Base-by-base conservation (phyloP, 192 early-diverging fungal genomes). In the Bifiguratus adelaidae region DNA sequence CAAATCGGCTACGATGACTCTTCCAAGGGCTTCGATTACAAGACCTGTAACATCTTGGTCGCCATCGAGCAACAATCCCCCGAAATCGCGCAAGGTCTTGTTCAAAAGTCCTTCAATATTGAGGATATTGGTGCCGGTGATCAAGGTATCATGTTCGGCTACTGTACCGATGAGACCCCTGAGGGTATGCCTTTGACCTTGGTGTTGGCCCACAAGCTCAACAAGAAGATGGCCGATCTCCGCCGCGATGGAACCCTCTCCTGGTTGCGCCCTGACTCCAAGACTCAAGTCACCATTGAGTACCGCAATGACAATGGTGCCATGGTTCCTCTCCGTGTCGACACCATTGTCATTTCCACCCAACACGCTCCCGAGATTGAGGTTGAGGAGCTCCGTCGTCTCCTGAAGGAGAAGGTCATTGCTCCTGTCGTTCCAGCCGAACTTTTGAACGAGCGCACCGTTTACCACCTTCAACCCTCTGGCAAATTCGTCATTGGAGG, bases 31-130 rank as follows among this genome's bases (percentile, higher is more conserved):
- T 99, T 99, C 72, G 95, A 99, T 74, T 97, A 97, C 88, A 96
- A 99, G 85, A 99, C 95, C 62, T 99, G 95, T 78, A 99, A 99
- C 71, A 91, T 99, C 40, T 77, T 99, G 47, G 93, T 99, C 51
- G 95, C 93, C 68, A 97, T 99, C 61, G 95, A 99, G 75, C 92
- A 97, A 77, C 95, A 99, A 75, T 99, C 95, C 48, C 95, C 95
- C 55, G 93, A 99, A 68, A 97, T 99, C 63, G 88, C 91, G 69
- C 89, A 92, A 71, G 94, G 93, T 69, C 82, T 99, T 46, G 87
- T 90, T 48, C 92, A 94, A 78, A 80, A 88, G 70, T 80, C 83
- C 53, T 74, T 83, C 54, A 82, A 83, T 57, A 71, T 99, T 43
- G 92, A 95, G 78, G 81, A 96, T 61, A 95, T 93, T 65, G 95